Evolutionary conservation across 1,284 basidiomycete genomes (phyloP), one percentile per base, ranked within the genome.

Genomic region (Phellinidium pouzarii): DNA sequence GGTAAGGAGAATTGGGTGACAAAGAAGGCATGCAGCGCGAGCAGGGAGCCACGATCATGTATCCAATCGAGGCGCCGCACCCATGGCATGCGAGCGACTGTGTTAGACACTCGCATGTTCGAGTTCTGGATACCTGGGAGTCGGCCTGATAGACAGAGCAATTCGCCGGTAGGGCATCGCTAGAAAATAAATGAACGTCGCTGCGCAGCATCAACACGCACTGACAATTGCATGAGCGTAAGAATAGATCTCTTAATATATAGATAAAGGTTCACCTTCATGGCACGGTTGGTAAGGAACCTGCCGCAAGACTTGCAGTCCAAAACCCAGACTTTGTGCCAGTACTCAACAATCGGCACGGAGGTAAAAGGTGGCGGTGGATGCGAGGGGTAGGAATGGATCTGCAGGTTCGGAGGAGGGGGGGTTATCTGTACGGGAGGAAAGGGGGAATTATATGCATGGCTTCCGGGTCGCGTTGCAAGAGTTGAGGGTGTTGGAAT

Each of bases 171-270:
- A 87, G 72, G 12, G 87, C 86, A 64, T 93, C 91, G 46, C 87
- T 89, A 12, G 86, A 90, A 66, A 82, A 94, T 43, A 93, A 79
- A 19, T 88, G 80, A 58, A 93, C 85, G 57, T 85, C 84, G 3
- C 90, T 90, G 58, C 84, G 80, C 56, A 93, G 76, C 26, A 93
- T 74, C 14, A 93, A 75, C 36, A 92, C 88, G 42, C 89, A 90
- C 87, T 90, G 62, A 31, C 19, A 37, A 27, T 23, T n/a, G 23
- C 19, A 19, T 20, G 22, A 29, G 43, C 41, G 40, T 27, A 50
- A 40, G 20, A 17, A 5, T 34, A 38, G 26, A 54, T 1, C 34
- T 37, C 2, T n/a, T 42, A 22, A n/a, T 44, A 41, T 31, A 45
- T 38, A 54, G 45, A 36, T 49, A 34, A 44, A 44, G 22, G 70